These are phyloP conservation scores for Tanacetum coccineum DNA, from an alignment of 129 eudicot species.

Conservation along the genomic window DNA sequence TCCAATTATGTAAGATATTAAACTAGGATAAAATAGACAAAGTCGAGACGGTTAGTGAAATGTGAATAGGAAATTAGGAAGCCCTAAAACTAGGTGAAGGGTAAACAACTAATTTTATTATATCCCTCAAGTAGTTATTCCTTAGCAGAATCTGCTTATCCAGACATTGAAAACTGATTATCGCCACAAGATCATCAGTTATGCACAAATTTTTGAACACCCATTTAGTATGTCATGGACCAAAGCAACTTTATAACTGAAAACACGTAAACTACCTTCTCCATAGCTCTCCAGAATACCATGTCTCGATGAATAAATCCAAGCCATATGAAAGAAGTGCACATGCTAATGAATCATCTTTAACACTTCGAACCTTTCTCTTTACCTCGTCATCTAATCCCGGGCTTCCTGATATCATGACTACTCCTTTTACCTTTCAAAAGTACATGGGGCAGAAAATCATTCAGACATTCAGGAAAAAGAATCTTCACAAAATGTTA, in stretches of 20 bases:
- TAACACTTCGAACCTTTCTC: constrained; percentile 57
- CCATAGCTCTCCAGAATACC: constrained; percentile 90
- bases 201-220: background rate
- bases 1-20: too few relatives aligned
- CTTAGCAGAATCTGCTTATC: background rate
- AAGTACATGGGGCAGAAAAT: background rate
- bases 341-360: constrained; percentile 70
- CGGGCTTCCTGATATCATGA: constrained; percentile 93
- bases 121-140: too few relatives aligned
- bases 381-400: constrained; percentile 54
- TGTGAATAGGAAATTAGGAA: background rate
- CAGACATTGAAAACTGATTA: background rate
- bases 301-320: constrained; percentile 47
- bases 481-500: background rate
- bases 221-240: background rate
- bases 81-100: background rate
- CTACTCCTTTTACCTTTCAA: constrained; percentile 58
- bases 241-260: background rate
- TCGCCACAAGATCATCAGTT: background rate
- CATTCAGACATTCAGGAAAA: background rate
- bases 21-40: background rate
- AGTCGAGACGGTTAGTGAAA: background rate
- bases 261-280: constrained; percentile 43
- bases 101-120: background rate
- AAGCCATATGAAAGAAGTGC: constrained; percentile 61